Base-by-base conservation (phyloP, 805 yeast species). In the Yarrowia sp. region DNA sequence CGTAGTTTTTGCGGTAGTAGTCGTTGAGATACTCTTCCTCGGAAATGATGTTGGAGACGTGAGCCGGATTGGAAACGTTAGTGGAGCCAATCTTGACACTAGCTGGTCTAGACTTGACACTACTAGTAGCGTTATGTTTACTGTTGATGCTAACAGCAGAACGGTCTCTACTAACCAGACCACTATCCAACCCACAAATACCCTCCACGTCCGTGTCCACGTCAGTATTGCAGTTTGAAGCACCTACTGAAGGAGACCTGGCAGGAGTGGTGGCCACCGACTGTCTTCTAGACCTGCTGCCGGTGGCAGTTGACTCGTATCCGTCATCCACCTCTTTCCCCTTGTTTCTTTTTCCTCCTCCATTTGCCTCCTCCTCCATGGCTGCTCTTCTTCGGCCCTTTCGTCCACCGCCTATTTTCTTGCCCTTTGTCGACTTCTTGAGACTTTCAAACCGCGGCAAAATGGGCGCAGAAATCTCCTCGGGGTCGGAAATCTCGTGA, bases 291-390 rank as follows among this genome's bases (percentile, higher is more conserved):
- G 36, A 28, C 21, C 10, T 43, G 3, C 33, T 33, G n/a, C n/a
- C n/a, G n/a, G 30, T 26, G 8, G 30, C 30, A 26, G 30, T n/a
- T 8, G 33, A 16, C 32, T 43, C 49, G 11, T 43, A 44, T 21
- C 36, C 52, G 12, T 30, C 52, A 14, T 48, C 52, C 17, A 17
- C 35, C 36, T 48, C 52, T 16, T 48, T 48, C 6, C 52, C 52
- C 52, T 48, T 46, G 22, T 22, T 22, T 2, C 49, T 26, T 4
- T 22, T 28, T 14, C 46, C 48, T 43, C 48, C 48, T 9, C 24
- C 24, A 10, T 54, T 38, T 9, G 61, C 61, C 19, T 54, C 61
- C 26, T 36, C 35, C 46, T 54, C 61, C 12, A 54, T 54, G 2
- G 33, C 35, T 1, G 46, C 46, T 26, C 61, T n/a, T 8, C 61